A percentile compares a stretch with the other conserved stretches of the same genome.
Evolutionary conservation across 164 flowering plant species (phyloP).

Genomic region (Nymphaea colorata): DNA sequence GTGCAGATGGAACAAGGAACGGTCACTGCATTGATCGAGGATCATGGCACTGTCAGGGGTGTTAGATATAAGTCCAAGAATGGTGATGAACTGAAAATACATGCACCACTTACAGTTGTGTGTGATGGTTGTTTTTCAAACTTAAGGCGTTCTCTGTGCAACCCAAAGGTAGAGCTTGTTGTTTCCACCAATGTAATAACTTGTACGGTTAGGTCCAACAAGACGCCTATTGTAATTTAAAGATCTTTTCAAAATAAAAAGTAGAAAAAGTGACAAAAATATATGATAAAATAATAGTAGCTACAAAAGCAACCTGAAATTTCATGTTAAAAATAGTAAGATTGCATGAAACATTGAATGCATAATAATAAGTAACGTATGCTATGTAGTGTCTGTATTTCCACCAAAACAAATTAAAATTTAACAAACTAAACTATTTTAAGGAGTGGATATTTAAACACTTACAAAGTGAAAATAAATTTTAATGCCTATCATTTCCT

Average conservation of each 20-base stretch:
- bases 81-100: slow-evolving; percentile 51
- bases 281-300: not conserved
- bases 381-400: no score
- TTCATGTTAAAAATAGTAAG: not conserved
- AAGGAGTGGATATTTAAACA: no score
- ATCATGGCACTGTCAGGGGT: slow-evolving; percentile 67
- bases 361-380: no score
- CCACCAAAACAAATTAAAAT: no score
- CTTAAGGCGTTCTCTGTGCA: slow-evolving; percentile 76
- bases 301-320: not conserved
- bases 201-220: no score
- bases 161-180: slow-evolving; percentile 45
- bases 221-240: not conserved
- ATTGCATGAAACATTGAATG: no score
- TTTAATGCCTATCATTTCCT: no score
- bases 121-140: slow-evolving; percentile 97
- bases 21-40: slow-evolving; percentile 71
- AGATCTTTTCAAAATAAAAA: not conserved
- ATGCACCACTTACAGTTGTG: slow-evolving; percentile 81
- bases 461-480: no score
- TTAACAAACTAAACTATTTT: no score
- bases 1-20: slow-evolving; percentile 70
- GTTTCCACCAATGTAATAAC: not conserved
- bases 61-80: slow-evolving; percentile 56
- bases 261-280: not conserved